Conservation (phyloP, 1,139 yeast species). For the Geotrichum armillariae region DNA sequence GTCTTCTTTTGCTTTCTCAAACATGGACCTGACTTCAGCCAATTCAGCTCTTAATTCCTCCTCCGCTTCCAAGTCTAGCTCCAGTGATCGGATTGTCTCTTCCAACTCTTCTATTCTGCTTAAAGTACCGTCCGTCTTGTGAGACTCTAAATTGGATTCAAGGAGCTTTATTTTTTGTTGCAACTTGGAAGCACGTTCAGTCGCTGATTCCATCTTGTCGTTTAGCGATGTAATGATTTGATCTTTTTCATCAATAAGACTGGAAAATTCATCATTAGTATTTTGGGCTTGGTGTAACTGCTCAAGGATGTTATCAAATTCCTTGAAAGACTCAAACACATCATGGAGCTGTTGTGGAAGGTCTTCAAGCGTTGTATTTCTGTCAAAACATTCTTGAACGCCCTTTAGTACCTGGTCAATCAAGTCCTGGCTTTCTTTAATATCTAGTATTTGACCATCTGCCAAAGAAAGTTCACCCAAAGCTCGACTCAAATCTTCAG, state of each 20-base stretch:
- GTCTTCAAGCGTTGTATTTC: conserved; percentile 10
- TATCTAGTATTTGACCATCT: background rate
- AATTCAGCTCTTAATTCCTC: conserved; percentile 7
- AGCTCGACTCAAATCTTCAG: background rate
- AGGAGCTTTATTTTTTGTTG: background rate
- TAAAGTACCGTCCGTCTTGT: background rate
- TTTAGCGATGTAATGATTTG: conserved; percentile 1
- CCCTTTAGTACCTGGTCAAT: conserved; percentile 9
- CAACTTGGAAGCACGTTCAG: background rate
- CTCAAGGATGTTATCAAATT: conserved; percentile 9
- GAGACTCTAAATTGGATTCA: background rate
- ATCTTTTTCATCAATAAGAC: conserved; percentile 15
- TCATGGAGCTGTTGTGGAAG: conserved; percentile 11
- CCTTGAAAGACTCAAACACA: conserved; percentile 11
- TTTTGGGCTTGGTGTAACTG: conserved; percentile 12
- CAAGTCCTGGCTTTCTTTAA: background rate
- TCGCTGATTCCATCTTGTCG: background rate
- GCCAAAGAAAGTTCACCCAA: background rate
- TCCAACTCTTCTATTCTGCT: conserved; percentile 5
- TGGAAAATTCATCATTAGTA: conserved; percentile 6
- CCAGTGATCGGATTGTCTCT: conserved; percentile 8
- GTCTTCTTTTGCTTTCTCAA: conserved; percentile 3
- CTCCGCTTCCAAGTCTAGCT: conserved; percentile 14
- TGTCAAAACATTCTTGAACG: conserved; percentile 5
- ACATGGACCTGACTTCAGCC: background rate